A percentile compares a stretch with the other conserved stretches of the same genome.
Conservation (phyloP, 805 yeast genomes). For the Wickerhamiella azymoides region DNA sequence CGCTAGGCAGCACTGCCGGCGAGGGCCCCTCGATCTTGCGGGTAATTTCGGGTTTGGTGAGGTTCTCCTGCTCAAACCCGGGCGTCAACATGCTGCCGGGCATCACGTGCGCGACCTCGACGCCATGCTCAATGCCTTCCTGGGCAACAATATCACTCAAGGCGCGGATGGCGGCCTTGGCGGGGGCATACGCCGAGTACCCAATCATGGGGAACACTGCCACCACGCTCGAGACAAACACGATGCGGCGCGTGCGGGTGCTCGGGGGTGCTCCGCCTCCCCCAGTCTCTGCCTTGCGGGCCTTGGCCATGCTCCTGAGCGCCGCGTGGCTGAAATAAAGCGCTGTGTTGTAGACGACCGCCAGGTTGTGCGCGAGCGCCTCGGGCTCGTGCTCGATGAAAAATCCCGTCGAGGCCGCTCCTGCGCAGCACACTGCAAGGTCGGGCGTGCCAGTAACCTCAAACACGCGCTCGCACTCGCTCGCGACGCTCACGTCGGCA, state of each 20-base stretch:
- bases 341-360: slow-evolving; percentile 60
- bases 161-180: slow-evolving; percentile 68
- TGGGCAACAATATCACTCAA: slow-evolving; percentile 69
- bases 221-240: slow-evolving; percentile 59
- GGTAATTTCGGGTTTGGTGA: slow-evolving; percentile 76
- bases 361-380: slow-evolving; percentile 49
- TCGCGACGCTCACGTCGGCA: slow-evolving; percentile 54
- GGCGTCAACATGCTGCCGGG: slow-evolving; percentile 89
- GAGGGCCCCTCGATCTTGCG: slow-evolving; percentile 76
- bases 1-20: slow-evolving; percentile 47
- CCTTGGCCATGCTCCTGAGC: slow-evolving; percentile 23
- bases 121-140: slow-evolving; percentile 55
- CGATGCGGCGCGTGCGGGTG: slow-evolving; percentile 36
- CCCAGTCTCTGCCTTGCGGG: slow-evolving; percentile 10
- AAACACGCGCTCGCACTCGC: slow-evolving; percentile 35
- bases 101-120: slow-evolving; percentile 56
- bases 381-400: slow-evolving; percentile 49
- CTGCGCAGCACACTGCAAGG: slow-evolving; percentile 74
- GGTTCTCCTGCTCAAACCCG: slow-evolving; percentile 70
- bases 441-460: slow-evolving; percentile 41
- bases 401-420: slow-evolving; percentile 66
- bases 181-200: slow-evolving; percentile 79
- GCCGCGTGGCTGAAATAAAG: slow-evolving; percentile 55
- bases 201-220: slow-evolving; percentile 86
- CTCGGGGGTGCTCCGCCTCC: no score